These are phyloP conservation scores for Aspergillus vadensis DNA, from an alignment of 2,329 filamentous ascomycete species.

Conservation along the genomic window DNA sequence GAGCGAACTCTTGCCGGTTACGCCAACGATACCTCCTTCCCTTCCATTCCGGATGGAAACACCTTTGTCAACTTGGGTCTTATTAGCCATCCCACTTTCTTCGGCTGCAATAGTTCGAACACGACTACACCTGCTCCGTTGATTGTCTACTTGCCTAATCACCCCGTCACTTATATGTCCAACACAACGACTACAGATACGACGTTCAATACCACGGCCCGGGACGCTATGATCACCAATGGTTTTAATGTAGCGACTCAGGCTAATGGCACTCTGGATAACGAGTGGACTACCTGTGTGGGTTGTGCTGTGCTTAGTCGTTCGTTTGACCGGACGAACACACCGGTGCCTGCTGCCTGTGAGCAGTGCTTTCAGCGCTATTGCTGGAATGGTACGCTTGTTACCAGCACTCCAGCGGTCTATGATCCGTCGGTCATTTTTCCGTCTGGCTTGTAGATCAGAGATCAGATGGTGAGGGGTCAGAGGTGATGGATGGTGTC, in stretches of 20 bases:
- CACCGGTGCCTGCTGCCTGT: slow-evolving; percentile 68
- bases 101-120: slow-evolving; percentile 70
- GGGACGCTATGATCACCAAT: slow-evolving; percentile 78
- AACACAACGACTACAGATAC: slow-evolving; percentile 77
- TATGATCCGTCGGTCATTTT: background rate
- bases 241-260: slow-evolving; percentile 78
- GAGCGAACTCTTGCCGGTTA: slow-evolving; percentile 60
- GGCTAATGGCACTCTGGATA: slow-evolving; percentile 72
- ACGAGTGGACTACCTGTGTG: slow-evolving; percentile 75
- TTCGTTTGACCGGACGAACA: slow-evolving; percentile 68
- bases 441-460: too few species aligned
- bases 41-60: slow-evolving; percentile 67
- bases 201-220: slow-evolving; percentile 62
- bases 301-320: slow-evolving; percentile 79
- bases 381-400: slow-evolving; percentile 80
- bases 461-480: too few species aligned
- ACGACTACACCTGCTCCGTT: slow-evolving; percentile 59
- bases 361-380: slow-evolving; percentile 71
- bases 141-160: slow-evolving; percentile 82
- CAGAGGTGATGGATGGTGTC: too few species aligned
- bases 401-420: slow-evolving; percentile 25
- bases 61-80: slow-evolving; percentile 74
- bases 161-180: slow-evolving; percentile 70
- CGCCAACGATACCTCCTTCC: slow-evolving; percentile 67
- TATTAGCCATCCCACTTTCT: slow-evolving; percentile 72